These are phyloP conservation scores for Phoma herbarum DNA, from an alignment of 2,329 filamentous ascomycete genomes.

Conservation along the genomic window DNA sequence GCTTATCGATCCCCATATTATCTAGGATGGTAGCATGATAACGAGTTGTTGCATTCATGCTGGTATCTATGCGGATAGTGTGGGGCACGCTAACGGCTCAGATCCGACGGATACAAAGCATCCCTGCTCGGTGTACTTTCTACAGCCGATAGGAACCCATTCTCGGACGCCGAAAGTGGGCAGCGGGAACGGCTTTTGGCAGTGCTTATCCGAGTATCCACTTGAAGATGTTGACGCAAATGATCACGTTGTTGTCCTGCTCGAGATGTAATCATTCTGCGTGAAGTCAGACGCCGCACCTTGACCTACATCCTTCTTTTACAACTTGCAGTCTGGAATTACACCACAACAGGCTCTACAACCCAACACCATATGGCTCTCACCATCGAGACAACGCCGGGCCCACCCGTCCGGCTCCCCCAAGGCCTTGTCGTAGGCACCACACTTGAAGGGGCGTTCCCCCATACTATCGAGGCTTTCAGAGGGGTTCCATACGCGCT, in stretches of 20 bases:
- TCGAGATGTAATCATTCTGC: background rate
- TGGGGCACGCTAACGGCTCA: background rate
- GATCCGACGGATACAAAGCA: background rate
- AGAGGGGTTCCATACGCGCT: constrained; percentile 33
- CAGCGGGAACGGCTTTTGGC: background rate
- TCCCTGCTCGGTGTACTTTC: background rate
- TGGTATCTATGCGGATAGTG: background rate
- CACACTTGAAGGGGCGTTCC: background rate
- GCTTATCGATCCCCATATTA: background rate
- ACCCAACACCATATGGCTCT: background rate
- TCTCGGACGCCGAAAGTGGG: background rate
- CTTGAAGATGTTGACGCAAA: background rate
- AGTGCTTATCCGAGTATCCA: background rate
- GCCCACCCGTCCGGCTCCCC: background rate
- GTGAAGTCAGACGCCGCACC: background rate
- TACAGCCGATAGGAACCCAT: background rate
- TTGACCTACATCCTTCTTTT: background rate
- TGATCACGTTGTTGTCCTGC: background rate
- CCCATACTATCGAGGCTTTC: constrained; percentile 27
- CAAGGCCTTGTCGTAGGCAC: constrained; percentile 1
- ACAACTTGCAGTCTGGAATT: background rate
- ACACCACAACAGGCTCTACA: background rate
- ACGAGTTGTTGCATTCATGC: background rate
- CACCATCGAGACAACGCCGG: background rate
- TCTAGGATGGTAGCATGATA: background rate